A percentile compares a stretch with the other conserved stretches of the same genome.
These are phyloP conservation scores for Melastoma candidum DNA, from an alignment of 441 rosid species.

Conservation along the genomic window DNA sequence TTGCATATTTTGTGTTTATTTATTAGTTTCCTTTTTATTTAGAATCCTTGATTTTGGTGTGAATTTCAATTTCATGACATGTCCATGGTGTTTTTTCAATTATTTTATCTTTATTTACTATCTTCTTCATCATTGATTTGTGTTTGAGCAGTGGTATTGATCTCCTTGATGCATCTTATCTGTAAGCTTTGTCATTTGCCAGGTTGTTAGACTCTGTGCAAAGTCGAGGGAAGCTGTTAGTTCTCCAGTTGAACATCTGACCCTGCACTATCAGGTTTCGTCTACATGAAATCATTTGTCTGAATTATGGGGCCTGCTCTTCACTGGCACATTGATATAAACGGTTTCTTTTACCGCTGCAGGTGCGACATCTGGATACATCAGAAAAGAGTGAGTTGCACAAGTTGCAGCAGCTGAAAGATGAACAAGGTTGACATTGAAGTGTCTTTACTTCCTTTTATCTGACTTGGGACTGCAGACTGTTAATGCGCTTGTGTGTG, in stretches of 20 bases:
- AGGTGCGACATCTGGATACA: conserved; percentile 99
- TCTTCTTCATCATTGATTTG: too few species aligned
- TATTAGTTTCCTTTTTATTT: background rate
- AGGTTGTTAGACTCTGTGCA: conserved; percentile 99
- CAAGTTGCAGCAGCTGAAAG: conserved; percentile 95
- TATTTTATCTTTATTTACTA: too few species aligned
- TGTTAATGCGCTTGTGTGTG: too few species aligned
- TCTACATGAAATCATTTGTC: conserved; percentile 6
- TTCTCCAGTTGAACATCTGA: conserved; percentile 98
- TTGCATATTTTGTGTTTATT: background rate
- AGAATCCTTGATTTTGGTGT: conserved; percentile 1
- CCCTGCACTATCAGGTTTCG: conserved; percentile 95
- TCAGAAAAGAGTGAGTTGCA: conserved; percentile 98
- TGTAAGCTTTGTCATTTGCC: background rate
- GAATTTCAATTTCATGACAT: background rate
- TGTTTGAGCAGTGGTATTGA: background rate
- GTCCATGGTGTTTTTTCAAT: too few species aligned
- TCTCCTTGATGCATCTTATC: background rate
- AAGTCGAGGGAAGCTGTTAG: conserved; percentile 99
- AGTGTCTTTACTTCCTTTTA: background rate
- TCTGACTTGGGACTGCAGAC: too few species aligned
- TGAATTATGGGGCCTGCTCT: conserved; percentile 3
- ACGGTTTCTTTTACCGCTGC: conserved; percentile 11
- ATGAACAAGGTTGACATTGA: conserved; percentile 76
- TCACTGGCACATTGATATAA: background rate